Percentiles rank a stretch among this genome's conserved stretches.
Evolutionary conservation across 2,329 filamentous ascomycete genomes (phyloP).

Genomic region (Pyrenophora tritici-repentis): DNA sequence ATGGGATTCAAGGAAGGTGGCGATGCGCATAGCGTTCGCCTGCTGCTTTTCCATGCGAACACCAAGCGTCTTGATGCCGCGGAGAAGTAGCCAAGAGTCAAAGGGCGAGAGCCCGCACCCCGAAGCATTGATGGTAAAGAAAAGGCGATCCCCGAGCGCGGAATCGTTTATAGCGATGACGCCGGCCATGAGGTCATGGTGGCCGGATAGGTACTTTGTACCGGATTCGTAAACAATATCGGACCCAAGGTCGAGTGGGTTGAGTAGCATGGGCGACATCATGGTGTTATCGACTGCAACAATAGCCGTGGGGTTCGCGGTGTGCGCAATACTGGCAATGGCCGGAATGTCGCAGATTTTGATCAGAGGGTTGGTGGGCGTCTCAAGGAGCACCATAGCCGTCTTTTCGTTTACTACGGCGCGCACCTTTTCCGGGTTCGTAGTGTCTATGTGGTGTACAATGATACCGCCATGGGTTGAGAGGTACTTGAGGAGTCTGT

Average conservation of each 20-base stretch:
- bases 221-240: slow-evolving; percentile 98
- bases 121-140: slow-evolving; percentile 95
- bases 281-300: slow-evolving; percentile 98
- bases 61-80: slow-evolving; percentile 93
- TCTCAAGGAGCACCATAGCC: slow-evolving; percentile 93
- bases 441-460: slow-evolving; percentile 97
- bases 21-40: slow-evolving; percentile 85
- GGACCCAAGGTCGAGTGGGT: slow-evolving; percentile 90
- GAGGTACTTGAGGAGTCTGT: slow-evolving; percentile 90
- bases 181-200: slow-evolving; percentile 99
- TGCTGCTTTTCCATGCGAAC: slow-evolving; percentile 99
- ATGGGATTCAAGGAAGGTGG: slow-evolving; percentile 84
- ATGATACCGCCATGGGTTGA: slow-evolving; percentile 87
- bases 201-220: slow-evolving; percentile 96
- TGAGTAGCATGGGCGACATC: slow-evolving; percentile 92
- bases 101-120: slow-evolving; percentile 94
- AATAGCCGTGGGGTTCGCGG: slow-evolving; percentile 75
- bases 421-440: slow-evolving; percentile 71
- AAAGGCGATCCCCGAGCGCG: slow-evolving; percentile 83
- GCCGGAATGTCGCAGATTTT: slow-evolving; percentile 92
- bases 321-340: slow-evolving; percentile 77
- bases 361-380: slow-evolving; percentile 95
- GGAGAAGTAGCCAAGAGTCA: slow-evolving; percentile 93
- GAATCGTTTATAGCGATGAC: slow-evolving; percentile 90
- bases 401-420: slow-evolving; percentile 77